These are phyloP conservation scores for Botrytis galanthina DNA, from an alignment of 2,329 filamentous ascomycete genomes.

Conservation along the genomic window DNA sequence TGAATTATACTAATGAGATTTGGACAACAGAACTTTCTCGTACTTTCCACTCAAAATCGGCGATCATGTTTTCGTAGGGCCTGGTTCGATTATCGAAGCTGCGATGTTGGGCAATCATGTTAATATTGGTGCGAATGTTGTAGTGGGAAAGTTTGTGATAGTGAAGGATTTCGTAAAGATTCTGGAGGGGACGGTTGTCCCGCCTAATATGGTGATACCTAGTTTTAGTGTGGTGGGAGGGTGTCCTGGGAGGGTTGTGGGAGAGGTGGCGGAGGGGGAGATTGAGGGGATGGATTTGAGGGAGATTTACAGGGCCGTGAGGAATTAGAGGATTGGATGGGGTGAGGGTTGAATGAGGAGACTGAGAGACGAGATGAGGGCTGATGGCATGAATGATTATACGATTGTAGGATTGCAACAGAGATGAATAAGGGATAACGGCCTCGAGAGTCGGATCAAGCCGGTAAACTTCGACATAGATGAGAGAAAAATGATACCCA, in stretches of 20 bases:
- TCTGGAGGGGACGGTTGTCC: constrained; percentile 78
- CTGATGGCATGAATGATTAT: neutral
- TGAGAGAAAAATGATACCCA: constrained; percentile 17
- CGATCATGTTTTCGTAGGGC: constrained; percentile 89
- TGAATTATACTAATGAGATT: neutral
- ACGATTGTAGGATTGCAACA: neutral
- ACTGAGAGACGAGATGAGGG: neutral
- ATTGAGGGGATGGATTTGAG: constrained; percentile 63
- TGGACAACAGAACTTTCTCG: constrained; percentile 53
- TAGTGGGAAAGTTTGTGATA: constrained; percentile 82
- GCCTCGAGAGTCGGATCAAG: neutral
- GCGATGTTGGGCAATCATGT: constrained; percentile 83
- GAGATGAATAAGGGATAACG: neutral
- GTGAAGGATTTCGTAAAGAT: constrained; percentile 92
- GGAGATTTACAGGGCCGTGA: constrained; percentile 62
- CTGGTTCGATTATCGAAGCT: constrained; percentile 73
- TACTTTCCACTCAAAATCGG: constrained; percentile 91
- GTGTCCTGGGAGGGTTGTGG: constrained; percentile 73
- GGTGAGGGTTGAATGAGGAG: neutral
- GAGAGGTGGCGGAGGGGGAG: constrained; percentile 73
- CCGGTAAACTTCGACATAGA: neutral
- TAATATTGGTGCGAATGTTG: constrained; percentile 73
- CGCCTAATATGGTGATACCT: constrained; percentile 85
- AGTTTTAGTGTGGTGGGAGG: constrained; percentile 91
- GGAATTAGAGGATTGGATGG: constrained; percentile 43